phyloP scores from a whole-genome alignment of 1,139 yeast species.

The Candida glucosophila region DNA sequence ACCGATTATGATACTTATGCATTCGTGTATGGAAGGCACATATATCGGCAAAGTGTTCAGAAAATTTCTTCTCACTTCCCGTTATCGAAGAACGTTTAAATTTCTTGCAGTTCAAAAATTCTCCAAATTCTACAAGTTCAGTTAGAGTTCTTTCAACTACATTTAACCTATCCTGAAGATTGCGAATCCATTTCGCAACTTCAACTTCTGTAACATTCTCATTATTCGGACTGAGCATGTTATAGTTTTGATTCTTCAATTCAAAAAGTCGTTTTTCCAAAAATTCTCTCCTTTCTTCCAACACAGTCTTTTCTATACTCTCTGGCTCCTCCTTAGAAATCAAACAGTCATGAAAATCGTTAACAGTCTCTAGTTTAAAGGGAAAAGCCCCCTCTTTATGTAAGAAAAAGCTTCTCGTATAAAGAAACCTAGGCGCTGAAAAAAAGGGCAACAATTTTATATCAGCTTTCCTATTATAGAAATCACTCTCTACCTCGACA shows the following conservation, averaged over 20 bases:
- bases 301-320: constrained; percentile 38
- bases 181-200: constrained; percentile 1
- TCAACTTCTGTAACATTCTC: constrained; percentile 9
- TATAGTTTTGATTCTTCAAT: no score
- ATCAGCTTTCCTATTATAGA: constrained; percentile 49
- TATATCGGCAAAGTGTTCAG: constrained; percentile 21
- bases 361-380: constrained; percentile 48
- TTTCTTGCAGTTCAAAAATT: constrained; percentile 5
- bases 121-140: constrained; percentile 1
- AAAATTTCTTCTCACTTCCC: no score
- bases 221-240: constrained; percentile 12
- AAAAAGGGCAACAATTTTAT: constrained; percentile 58
- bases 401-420: constrained; percentile 52
- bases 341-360: constrained; percentile 56
- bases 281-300: constrained; percentile 28
- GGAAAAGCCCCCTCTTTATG: constrained; percentile 47
- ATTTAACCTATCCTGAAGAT: constrained; percentile 4
- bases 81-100: no score
- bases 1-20: constrained; percentile 58
- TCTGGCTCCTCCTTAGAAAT: constrained; percentile 52
- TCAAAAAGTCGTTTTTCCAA: constrained; percentile 44
- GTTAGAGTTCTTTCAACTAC: no score
- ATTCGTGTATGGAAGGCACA: constrained; percentile 19
- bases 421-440: constrained; percentile 68
- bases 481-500: constrained; percentile 55